Conservation (phyloP, 805 yeast species). For the Pichia exigua region DNA sequence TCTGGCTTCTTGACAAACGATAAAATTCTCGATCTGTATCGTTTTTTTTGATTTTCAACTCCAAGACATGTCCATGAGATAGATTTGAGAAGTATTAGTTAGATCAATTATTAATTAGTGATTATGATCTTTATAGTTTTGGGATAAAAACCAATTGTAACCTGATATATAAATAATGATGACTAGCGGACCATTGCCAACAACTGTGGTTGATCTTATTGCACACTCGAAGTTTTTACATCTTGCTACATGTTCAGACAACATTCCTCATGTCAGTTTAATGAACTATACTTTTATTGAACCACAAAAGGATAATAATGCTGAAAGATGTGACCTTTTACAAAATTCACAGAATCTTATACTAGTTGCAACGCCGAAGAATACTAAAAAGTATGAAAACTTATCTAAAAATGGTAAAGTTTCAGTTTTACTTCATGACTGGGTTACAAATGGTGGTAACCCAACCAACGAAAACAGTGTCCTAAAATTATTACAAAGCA, state of each 20-base stretch:
- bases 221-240: constrained; percentile 67
- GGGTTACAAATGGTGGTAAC: constrained; percentile 49
- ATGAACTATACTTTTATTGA: constrained; percentile 81
- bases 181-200: constrained; percentile 23
- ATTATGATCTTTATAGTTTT: background rate
- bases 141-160: background rate
- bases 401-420: constrained; percentile 66
- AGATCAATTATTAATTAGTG: background rate
- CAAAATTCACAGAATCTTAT: constrained; percentile 26
- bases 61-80: background rate
- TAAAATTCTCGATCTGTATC: background rate
- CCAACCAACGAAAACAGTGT: constrained; percentile 24
- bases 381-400: constrained; percentile 70
- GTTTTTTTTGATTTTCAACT: background rate
- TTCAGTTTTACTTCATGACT: constrained; percentile 81
- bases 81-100: background rate
- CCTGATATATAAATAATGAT: background rate
- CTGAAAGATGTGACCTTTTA: constrained; percentile 11
- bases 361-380: constrained; percentile 62
- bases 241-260: constrained; percentile 63
- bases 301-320: constrained; percentile 24
- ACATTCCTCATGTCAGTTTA: constrained; percentile 78
- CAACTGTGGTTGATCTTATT: constrained; percentile 36
- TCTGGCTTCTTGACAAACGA: background rate
- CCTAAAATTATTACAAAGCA: constrained; percentile 55